phyloP scores from a whole-genome alignment of 2,329 filamentous ascomycete genomes.

The Nigrospora osmanthi region DNA sequence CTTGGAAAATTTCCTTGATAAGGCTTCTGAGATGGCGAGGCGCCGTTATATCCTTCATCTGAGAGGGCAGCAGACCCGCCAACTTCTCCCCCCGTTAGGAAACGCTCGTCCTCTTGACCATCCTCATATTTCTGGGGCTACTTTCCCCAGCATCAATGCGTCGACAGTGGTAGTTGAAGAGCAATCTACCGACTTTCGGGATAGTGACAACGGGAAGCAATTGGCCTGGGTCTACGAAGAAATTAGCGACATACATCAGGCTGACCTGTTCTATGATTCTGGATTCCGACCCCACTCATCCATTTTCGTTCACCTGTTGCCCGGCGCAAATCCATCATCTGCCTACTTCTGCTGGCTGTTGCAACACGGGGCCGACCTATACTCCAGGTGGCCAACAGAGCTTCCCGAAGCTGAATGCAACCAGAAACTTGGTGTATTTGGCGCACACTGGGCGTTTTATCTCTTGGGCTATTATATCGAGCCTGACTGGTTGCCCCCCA shows the following conservation, averaged over 20 bases:
- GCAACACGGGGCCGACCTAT: neutral
- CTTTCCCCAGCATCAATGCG: too few species aligned
- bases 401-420: neutral
- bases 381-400: neutral
- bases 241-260: neutral
- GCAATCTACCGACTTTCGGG: neutral
- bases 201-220: neutral
- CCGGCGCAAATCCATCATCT: too few species aligned
- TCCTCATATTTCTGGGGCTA: too few species aligned
- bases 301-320: neutral
- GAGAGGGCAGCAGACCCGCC: neutral
- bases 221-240: neutral
- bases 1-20: neutral
- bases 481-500: neutral
- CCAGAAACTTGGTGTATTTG: neutral
- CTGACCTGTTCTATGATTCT: neutral
- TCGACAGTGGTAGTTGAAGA: too few species aligned
- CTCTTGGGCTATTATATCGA: neutral
- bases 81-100: too few species aligned
- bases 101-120: too few species aligned
- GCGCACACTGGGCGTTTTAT: neutral
- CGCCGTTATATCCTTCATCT: neutral
- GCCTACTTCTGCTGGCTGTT: neutral
- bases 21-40: neutral
- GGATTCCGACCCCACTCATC: neutral